Evolutionary conservation across 225 moss, liverwort and hornwort species (phyloP).

Genomic region (Pseudoscleropodium purum): DNA sequence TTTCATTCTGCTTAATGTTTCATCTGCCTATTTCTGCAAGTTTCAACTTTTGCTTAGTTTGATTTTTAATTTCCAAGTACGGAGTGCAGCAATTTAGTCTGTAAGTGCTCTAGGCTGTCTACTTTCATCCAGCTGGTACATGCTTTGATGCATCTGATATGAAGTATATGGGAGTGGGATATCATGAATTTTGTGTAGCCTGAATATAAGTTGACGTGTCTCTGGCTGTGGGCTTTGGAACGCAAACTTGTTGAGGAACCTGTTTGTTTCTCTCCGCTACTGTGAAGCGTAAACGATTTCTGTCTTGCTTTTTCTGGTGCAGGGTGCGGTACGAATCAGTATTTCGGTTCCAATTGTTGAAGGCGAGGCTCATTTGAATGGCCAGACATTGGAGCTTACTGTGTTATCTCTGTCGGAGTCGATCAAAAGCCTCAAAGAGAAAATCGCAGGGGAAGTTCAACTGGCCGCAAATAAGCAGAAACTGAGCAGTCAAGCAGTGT

Average conservation of each 20-base stretch:
- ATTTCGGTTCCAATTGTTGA: constrained; percentile 78
- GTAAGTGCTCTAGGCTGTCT: background rate
- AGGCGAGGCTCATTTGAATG: constrained; percentile 85
- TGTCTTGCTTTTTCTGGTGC: constrained; percentile 15
- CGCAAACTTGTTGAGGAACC: background rate
- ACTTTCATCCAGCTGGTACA: background rate
- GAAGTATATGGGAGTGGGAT: background rate
- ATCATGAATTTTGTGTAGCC: background rate
- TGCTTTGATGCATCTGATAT: background rate
- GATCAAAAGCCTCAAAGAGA: constrained; percentile 86
- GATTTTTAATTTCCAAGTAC: background rate
- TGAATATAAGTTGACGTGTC: background rate
- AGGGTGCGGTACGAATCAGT: constrained; percentile 87
- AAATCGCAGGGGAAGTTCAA: constrained; percentile 81
- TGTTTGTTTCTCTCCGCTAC: background rate
- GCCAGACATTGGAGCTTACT: constrained; percentile 91
- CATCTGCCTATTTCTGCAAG: background rate
- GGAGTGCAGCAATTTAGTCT: background rate
- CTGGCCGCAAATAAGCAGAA: constrained; percentile 97
- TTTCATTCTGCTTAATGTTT: background rate
- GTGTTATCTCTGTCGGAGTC: constrained; percentile 70
- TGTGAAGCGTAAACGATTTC: background rate
- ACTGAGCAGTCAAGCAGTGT: constrained; percentile 60
- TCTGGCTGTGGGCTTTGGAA: background rate
- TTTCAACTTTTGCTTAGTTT: background rate